Conservation (phyloP, 768 basidiomycete species). For the Trametes sanguinea region DNA sequence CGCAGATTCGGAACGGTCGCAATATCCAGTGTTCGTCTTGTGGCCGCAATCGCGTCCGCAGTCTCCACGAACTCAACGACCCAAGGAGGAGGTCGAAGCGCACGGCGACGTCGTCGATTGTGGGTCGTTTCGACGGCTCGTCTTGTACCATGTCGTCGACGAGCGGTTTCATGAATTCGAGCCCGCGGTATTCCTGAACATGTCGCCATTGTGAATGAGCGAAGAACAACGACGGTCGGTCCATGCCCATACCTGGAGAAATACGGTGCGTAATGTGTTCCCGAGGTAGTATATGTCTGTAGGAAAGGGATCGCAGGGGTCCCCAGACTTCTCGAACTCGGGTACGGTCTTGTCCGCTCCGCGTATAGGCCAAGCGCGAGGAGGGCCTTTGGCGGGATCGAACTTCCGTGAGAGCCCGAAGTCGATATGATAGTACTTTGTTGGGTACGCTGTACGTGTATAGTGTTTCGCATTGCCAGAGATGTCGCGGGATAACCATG, state of each 20-base stretch:
- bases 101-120: slow-evolving; percentile 32
- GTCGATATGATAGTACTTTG: slow-evolving; percentile 40
- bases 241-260: background rate
- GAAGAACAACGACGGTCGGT: background rate
- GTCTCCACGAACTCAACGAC: slow-evolving; percentile 26
- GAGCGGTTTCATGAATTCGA: slow-evolving; percentile 37
- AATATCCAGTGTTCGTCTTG: slow-evolving; percentile 2
- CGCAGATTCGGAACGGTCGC: background rate
- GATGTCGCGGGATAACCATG: slow-evolving; percentile 24
- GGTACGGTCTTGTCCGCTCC: slow-evolving; percentile 46
- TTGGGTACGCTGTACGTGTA: slow-evolving; percentile 34
- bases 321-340: slow-evolving; percentile 29
- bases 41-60: slow-evolving; percentile 33
- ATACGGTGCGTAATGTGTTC: slow-evolving; percentile 29
- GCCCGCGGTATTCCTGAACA: slow-evolving; percentile 24
- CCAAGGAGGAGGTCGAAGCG: slow-evolving; percentile 31
- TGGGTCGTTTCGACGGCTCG: slow-evolving; percentile 36
- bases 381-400: slow-evolving; percentile 28
- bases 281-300: slow-evolving; percentile 40
- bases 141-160: slow-evolving; percentile 36
- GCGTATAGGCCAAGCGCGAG: slow-evolving; percentile 32
- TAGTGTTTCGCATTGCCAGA: slow-evolving; percentile 27
- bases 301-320: slow-evolving; percentile 34
- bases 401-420: slow-evolving; percentile 39
- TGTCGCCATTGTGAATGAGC: background rate